These are phyloP conservation scores for Solanum hybrid DNA, from an alignment of 305 asterid genomes.

Conservation along the genomic window DNA sequence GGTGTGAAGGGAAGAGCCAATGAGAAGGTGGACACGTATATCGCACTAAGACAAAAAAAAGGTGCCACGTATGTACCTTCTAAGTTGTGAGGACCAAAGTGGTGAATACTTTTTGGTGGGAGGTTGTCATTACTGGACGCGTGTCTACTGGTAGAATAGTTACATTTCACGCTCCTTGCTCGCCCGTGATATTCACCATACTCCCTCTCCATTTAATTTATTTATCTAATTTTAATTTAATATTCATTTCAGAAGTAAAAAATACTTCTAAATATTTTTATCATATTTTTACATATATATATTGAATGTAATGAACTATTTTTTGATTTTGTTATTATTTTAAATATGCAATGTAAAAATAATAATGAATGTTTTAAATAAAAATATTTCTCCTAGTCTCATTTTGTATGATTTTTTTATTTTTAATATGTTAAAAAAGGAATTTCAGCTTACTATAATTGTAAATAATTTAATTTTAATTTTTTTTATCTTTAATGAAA, in stretches of 20 bases:
- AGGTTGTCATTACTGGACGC: slow-evolving; percentile 18
- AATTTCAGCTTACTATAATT: too few relatives aligned
- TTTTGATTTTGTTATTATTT: background rate
- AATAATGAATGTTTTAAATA: too few relatives aligned
- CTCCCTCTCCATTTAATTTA: too few relatives aligned
- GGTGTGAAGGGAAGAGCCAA: slow-evolving; percentile 8
- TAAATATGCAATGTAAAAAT: too few relatives aligned
- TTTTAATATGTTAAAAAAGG: too few relatives aligned
- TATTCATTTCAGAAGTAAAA: background rate
- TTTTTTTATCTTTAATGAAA: background rate
- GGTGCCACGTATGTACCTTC: slow-evolving; percentile 11
- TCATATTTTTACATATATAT: background rate
- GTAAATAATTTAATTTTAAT: too few relatives aligned
- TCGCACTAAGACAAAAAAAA: slow-evolving; percentile 12
- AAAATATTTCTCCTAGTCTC: too few relatives aligned
- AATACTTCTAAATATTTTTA: background rate
- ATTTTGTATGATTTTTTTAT: too few relatives aligned
- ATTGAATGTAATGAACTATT: background rate
- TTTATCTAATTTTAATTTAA: background rate
- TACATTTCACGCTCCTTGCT: background rate
- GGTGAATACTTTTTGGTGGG: slow-evolving; percentile 11
- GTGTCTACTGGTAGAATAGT: slow-evolving; percentile 6
- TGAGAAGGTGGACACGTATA: slow-evolving; percentile 18
- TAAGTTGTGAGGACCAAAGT: slow-evolving; percentile 1
- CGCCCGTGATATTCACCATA: background rate